phyloP scores from a whole-genome alignment of 805 yeast genomes.

The Sugiyamaella floridensis region DNA sequence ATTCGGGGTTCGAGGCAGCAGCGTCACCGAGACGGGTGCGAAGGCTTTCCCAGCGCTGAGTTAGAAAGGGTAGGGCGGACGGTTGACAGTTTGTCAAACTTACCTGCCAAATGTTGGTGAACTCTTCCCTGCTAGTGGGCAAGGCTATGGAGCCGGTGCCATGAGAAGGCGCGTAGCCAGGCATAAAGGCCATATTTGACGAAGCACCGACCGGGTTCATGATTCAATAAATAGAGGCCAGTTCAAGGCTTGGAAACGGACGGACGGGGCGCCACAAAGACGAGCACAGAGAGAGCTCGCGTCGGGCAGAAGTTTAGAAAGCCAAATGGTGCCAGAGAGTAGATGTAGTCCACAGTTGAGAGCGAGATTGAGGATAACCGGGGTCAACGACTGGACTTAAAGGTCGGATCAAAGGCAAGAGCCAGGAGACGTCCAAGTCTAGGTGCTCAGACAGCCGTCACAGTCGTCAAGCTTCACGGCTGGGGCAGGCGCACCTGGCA shows the following conservation, averaged over 20 bases:
- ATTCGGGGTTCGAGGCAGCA: conserved; percentile 54
- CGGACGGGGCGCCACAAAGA: too few relatives aligned
- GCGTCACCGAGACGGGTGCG: conserved; percentile 41
- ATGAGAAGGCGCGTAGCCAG: background rate
- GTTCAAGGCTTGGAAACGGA: too few relatives aligned
- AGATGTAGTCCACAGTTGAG: too few relatives aligned
- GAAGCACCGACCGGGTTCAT: background rate
- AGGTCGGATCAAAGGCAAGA: background rate
- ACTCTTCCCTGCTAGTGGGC: conserved; percentile 24
- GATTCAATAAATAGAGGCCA: background rate
- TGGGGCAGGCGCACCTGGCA: background rate
- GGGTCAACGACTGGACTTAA: background rate
- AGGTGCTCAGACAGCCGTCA: background rate
- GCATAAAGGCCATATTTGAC: background rate
- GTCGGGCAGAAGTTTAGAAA: too few relatives aligned
- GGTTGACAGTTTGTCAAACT: conserved; percentile 3
- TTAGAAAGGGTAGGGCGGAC: background rate
- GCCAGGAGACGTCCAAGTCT: too few relatives aligned
- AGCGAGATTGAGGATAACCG: too few relatives aligned
- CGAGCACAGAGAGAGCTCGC: too few relatives aligned
- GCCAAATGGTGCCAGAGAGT: too few relatives aligned
- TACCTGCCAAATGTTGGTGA: conserved; percentile 20
- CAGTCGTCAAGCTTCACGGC: background rate
- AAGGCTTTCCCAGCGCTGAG: conserved; percentile 52
- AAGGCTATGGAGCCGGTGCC: background rate